Conservation (phyloP, 129 eudicot species). For the Erigeron canadensis region DNA sequence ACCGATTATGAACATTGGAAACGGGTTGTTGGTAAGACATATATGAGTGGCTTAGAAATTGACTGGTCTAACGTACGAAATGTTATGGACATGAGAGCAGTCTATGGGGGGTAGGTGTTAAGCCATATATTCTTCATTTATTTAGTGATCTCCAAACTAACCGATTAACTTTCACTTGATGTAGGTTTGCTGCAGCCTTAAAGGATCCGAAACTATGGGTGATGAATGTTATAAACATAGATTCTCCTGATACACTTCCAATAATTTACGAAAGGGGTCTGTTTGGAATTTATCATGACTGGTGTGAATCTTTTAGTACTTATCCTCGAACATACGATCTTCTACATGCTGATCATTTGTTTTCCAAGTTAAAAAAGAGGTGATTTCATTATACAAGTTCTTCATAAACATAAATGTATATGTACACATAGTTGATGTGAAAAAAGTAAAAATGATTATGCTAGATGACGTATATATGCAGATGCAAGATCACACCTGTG, state of each 20-base stretch:
- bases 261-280: conserved; percentile 82
- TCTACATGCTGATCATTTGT: conserved; percentile 77
- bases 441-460: background rate
- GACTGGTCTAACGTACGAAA: conserved; percentile 75
- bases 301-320: conserved; percentile 92
- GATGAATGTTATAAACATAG: conserved; percentile 73
- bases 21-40: conserved; percentile 46
- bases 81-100: conserved; percentile 93
- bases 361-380: conserved; percentile 69
- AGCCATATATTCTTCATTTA: conserved; percentile 4
- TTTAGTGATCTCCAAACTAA: conserved; percentile 2
- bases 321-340: conserved; percentile 86
- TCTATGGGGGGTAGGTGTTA: conserved; percentile 71
- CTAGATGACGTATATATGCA: conserved; percentile 26
- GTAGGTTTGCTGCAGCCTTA: conserved; percentile 80
- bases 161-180: background rate
- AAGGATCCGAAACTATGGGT: conserved; percentile 79
- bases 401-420: background rate
- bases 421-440: background rate
- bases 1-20: conserved; percentile 70
- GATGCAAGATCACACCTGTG: conserved; percentile 59
- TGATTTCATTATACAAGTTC: conserved; percentile 9
- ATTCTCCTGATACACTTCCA: conserved; percentile 84
- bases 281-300: conserved; percentile 83
- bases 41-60: conserved; percentile 55